Evolutionary conservation across 208 protist species (phyloP).

Genomic region (Blastocrithidia nonstop): DNA sequence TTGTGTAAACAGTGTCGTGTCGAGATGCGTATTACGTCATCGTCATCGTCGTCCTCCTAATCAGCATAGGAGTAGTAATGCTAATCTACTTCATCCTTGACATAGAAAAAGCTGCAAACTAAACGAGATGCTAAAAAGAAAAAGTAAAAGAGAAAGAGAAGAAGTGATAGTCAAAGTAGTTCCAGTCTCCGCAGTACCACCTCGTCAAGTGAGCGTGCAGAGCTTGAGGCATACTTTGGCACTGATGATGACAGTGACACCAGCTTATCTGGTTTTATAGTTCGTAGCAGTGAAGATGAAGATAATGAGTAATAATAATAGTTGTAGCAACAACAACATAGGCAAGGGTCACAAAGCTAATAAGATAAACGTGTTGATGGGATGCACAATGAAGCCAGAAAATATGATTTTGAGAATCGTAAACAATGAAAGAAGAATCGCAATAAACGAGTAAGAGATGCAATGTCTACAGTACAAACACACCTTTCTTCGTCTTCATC

Average conservation of each 20-base stretch:
- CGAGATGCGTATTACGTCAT: slow-evolving; percentile 8
- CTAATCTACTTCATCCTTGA: too few relatives aligned
- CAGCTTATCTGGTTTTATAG: slow-evolving; percentile 44
- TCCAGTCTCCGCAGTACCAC: slow-evolving; percentile 45
- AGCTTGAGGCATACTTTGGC: slow-evolving; percentile 21
- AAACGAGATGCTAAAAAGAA: neutral
- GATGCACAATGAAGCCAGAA: too few relatives aligned
- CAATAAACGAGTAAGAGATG: too few relatives aligned
- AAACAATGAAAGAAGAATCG: too few relatives aligned
- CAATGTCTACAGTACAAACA: too few relatives aligned
- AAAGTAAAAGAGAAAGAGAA: neutral
- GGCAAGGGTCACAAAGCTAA: neutral
- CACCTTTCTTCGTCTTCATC: too few relatives aligned
- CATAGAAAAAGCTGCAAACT: too few relatives aligned
- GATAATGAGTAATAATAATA: slow-evolving; percentile 7
- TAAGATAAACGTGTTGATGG: neutral
- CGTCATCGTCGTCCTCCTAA: too few relatives aligned
- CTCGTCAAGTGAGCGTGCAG: slow-evolving; percentile 42
- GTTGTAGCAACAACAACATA: slow-evolving; percentile 3
- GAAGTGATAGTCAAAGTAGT: slow-evolving; percentile 7
- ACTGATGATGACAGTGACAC: slow-evolving; percentile 15
- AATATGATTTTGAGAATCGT: too few relatives aligned
- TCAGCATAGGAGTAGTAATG: too few relatives aligned
- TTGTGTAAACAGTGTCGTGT: slow-evolving; percentile 17
- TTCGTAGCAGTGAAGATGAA: slow-evolving; percentile 29